phyloP scores from a whole-genome alignment of 2,329 filamentous ascomycete species.

The Cadophora malorum region DNA sequence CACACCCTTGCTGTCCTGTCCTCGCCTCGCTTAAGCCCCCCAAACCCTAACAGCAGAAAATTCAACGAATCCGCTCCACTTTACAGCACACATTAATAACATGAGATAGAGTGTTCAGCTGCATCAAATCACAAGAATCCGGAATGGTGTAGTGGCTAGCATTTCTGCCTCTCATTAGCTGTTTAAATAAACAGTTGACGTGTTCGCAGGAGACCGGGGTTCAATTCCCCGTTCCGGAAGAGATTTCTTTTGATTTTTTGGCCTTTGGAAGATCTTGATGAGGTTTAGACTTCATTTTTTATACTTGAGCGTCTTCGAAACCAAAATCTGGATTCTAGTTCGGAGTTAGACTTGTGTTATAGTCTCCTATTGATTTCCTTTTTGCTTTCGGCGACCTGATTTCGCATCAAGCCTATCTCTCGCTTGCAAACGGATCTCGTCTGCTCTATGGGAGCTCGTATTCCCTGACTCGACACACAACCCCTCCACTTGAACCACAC shows the following conservation, averaged over 20 bases:
- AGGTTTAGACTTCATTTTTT: not conserved
- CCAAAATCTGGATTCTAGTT: no score
- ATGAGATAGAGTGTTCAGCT: not conserved
- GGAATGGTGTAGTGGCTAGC: constrained; percentile 27
- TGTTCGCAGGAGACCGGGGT: constrained; percentile 26
- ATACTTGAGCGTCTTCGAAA: not conserved
- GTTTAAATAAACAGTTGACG: not conserved
- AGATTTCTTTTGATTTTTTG: not conserved
- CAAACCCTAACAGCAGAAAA: not conserved
- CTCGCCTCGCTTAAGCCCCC: constrained; percentile 7
- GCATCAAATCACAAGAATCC: not conserved
- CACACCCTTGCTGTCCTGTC: not conserved
- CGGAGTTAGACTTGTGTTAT: no score
- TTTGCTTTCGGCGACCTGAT: not conserved
- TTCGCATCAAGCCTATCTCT: not conserved
- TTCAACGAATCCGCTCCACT: not conserved
- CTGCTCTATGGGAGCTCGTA: not conserved
- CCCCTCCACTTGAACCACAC: not conserved
- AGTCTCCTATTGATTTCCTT: not conserved
- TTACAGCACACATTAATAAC: not conserved
- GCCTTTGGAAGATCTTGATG: no score
- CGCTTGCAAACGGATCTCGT: not conserved
- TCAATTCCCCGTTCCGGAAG: constrained; percentile 26
- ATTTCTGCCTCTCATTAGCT: constrained; percentile 24
- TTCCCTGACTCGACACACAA: not conserved